Evolutionary conservation across 345 rosid genomes (phyloP).

Genomic region (Eucalyptus regnans): DNA sequence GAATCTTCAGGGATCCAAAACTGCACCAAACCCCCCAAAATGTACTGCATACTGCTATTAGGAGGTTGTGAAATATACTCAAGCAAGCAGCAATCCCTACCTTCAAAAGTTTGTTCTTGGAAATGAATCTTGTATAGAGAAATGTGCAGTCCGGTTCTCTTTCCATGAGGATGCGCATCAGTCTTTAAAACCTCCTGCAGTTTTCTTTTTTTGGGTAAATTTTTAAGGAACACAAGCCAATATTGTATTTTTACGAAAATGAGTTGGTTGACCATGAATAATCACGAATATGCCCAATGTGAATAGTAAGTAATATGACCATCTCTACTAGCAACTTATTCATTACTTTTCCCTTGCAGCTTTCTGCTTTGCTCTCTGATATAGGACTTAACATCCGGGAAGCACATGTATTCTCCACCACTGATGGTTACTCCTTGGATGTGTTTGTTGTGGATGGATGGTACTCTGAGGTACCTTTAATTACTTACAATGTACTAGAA

Average conservation of each 20-base stretch:
- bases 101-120: background rate
- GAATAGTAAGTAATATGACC: background rate
- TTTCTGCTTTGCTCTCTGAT: slow-evolving; percentile 70
- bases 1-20: background rate
- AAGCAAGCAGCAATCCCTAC: background rate
- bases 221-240: background rate
- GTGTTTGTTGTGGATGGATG: slow-evolving; percentile 81
- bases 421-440: slow-evolving; percentile 68
- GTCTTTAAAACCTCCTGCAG: background rate
- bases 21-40: background rate
- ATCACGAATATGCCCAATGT: background rate
- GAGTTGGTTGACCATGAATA: background rate
- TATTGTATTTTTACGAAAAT: background rate
- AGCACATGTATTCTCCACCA: slow-evolving; percentile 77
- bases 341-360: slow-evolving; percentile 26
- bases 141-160: background rate
- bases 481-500: background rate
- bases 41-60: background rate
- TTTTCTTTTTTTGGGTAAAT: background rate
- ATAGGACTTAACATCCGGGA: slow-evolving; percentile 74
- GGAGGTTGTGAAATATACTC: background rate
- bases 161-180: background rate
- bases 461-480: slow-evolving; percentile 36
- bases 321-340: slow-evolving; percentile 2
- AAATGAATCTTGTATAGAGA: background rate